These are phyloP conservation scores for Morella rubra DNA, from an alignment of 306 rosid species.

Conservation along the genomic window DNA sequence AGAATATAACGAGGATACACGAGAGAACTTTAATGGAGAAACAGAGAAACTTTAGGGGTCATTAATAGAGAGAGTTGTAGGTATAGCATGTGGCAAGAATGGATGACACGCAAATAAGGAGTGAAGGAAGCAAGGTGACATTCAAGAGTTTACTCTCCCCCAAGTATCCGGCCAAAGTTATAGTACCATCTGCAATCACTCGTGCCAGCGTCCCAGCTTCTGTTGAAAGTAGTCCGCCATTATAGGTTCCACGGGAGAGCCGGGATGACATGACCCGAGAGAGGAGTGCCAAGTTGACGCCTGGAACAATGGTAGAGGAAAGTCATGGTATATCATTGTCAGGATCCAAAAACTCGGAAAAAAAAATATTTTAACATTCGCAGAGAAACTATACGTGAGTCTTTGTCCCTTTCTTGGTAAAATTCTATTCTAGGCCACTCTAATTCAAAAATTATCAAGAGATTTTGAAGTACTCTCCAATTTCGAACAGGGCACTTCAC, in stretches of 20 bases:
- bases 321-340: background rate
- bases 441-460: background rate
- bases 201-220: conserved; percentile 97
- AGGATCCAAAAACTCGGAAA: background rate
- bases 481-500: background rate
- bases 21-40: background rate
- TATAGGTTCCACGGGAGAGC: conserved; percentile 96
- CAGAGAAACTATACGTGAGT: no score
- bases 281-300: conserved; percentile 90
- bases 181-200: conserved; percentile 88
- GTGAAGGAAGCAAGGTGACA: conserved; percentile 79
- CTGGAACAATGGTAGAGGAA: conserved; percentile 38
- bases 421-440: no score
- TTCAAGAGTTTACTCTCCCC: conserved; percentile 79
- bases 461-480: background rate
- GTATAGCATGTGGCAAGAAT: conserved; percentile 83
- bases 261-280: conserved; percentile 96
- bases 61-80: conserved; percentile 84
- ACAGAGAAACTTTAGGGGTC: background rate
- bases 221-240: conserved; percentile 86
- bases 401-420: no score
- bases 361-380: background rate
- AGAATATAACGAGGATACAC: conserved; percentile 5
- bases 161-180: conserved; percentile 77
- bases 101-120: conserved; percentile 69